Conservation (phyloP, 108 stramenopile genomes). For the Nannochloropsis oceanica region DNA sequence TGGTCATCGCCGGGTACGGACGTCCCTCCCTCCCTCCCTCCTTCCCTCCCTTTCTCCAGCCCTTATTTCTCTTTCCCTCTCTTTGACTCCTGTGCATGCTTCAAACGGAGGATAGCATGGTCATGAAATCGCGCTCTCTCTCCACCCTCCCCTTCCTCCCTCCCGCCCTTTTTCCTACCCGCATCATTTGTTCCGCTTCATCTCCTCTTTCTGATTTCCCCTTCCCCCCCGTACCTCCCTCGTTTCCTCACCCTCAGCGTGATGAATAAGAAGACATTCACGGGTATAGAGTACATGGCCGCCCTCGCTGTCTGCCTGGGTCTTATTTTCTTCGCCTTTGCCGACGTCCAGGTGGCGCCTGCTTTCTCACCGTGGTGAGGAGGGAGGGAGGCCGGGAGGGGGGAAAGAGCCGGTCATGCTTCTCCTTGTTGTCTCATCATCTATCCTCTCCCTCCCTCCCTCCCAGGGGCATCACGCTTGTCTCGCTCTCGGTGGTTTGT, state of each 20-base stretch:
- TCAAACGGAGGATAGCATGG: too few relatives aligned
- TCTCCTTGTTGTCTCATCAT: neutral
- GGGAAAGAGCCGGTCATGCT: neutral
- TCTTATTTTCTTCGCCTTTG: constrained; percentile 70
- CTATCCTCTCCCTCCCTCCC: constrained; percentile 1
- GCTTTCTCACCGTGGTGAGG: constrained; percentile 33
- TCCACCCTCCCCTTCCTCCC: too few relatives aligned
- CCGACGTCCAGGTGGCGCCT: constrained; percentile 63
- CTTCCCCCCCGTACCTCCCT: constrained; percentile 68
- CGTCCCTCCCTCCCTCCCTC: neutral
- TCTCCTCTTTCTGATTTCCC: too few relatives aligned
- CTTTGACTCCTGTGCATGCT: too few relatives aligned
- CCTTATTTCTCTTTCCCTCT: too few relatives aligned
- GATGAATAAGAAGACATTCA: constrained; percentile 57
- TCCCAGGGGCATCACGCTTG: constrained; percentile 67
- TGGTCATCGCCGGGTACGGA: constrained; percentile 56
- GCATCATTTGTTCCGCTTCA: too few relatives aligned
- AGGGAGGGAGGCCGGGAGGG: neutral
- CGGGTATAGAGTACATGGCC: constrained; percentile 54
- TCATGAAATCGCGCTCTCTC: too few relatives aligned
- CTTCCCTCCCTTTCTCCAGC: neutral
- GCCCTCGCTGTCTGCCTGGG: constrained; percentile 71
- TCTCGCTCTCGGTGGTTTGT: constrained; percentile 64
- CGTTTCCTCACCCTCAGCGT: constrained; percentile 73
- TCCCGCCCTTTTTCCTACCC: too few relatives aligned